A percentile compares a stretch with the other conserved stretches of the same genome.
Evolutionary conservation across 2,329 filamentous ascomycete species (phyloP).

Genomic region (Aspergillus alliaceus): DNA sequence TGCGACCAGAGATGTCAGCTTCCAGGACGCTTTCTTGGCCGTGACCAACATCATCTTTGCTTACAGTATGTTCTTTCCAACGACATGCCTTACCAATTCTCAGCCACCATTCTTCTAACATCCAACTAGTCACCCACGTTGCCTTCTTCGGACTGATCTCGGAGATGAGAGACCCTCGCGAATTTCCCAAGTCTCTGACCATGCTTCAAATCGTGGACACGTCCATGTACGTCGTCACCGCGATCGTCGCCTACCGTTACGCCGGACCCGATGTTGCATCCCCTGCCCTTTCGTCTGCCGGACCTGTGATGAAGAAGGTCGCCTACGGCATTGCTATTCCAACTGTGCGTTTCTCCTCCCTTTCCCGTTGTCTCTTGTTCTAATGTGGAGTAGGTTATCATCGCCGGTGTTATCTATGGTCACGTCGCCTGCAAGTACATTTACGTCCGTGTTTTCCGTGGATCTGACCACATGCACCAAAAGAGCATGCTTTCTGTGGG

Average conservation of each 20-base stretch:
- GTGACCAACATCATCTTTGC: constrained; percentile 70
- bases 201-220: constrained; percentile 62
- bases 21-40: constrained; percentile 59
- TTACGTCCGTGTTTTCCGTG: constrained; percentile 62
- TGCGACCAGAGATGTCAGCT: constrained; percentile 41
- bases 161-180: constrained; percentile 61
- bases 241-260: constrained; percentile 67
- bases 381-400: constrained; percentile 52
- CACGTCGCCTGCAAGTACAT: constrained; percentile 66
- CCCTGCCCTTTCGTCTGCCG: constrained; percentile 65
- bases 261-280: constrained; percentile 61
- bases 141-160: constrained; percentile 67
- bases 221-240: constrained; percentile 64
- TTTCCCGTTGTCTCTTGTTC: background rate
- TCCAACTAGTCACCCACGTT: constrained; percentile 52
- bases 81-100: too few relatives aligned
- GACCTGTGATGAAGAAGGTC: constrained; percentile 57
- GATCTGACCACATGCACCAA: constrained; percentile 54
- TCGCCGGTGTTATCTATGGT: constrained; percentile 69
- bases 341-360: constrained; percentile 41
- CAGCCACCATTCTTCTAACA: background rate
- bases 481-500: constrained; percentile 51
- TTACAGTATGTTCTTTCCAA: constrained; percentile 56
- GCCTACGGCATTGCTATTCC: constrained; percentile 68
- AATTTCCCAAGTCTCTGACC: constrained; percentile 63